Percentiles rank a stretch among this genome's conserved stretches.
Evolutionary conservation across 495 filamentous ascomycete species (phyloP).

Genomic region (Bathelium albidoporum): DNA sequence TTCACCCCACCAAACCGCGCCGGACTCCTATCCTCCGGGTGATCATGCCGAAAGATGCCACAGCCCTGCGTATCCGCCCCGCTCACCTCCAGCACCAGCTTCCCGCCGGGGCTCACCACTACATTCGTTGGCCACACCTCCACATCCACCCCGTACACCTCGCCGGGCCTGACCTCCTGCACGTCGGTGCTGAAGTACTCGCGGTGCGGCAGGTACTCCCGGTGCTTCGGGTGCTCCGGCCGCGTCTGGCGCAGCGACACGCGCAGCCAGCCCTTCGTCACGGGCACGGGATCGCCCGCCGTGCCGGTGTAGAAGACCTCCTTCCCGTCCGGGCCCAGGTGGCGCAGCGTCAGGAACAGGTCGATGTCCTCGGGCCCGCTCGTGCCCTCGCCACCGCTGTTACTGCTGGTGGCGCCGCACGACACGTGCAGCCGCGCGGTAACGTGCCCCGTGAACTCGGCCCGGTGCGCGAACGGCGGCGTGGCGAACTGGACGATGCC

Average conservation of each 20-base stretch:
- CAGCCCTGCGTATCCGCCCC: constrained; percentile 52
- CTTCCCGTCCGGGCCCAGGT: constrained; percentile 43
- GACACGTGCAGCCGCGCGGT: constrained; percentile 40
- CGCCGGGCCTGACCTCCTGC: constrained; percentile 41
- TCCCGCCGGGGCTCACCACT: constrained; percentile 44
- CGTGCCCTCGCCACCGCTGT: too few species aligned
- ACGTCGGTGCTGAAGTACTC: constrained; percentile 51
- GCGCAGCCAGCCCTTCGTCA: constrained; percentile 49
- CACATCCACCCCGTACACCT: constrained; percentile 53
- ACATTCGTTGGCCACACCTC: constrained; percentile 64
- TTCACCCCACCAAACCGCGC: constrained; percentile 11
- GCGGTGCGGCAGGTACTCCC: constrained; percentile 45
- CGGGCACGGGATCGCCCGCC: constrained; percentile 40
- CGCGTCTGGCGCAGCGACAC: constrained; percentile 45
- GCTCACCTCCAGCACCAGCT: constrained; percentile 47
- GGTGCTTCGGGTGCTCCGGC: constrained; percentile 38
- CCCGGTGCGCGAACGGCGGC: constrained; percentile 38
- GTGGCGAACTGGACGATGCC: constrained; percentile 45
- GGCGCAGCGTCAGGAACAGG: constrained; percentile 48
- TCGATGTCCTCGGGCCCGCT: too few species aligned
- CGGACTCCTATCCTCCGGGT: constrained; percentile 35
- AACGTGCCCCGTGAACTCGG: constrained; percentile 57
- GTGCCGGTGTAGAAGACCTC: constrained; percentile 58
- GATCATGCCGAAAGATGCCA: constrained; percentile 48
- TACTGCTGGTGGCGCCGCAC: too few species aligned